Percentiles rank a stretch among this genome's conserved stretches.
Conservation (phyloP, 441 rosid genomes). For the Erodium texanum region DNA sequence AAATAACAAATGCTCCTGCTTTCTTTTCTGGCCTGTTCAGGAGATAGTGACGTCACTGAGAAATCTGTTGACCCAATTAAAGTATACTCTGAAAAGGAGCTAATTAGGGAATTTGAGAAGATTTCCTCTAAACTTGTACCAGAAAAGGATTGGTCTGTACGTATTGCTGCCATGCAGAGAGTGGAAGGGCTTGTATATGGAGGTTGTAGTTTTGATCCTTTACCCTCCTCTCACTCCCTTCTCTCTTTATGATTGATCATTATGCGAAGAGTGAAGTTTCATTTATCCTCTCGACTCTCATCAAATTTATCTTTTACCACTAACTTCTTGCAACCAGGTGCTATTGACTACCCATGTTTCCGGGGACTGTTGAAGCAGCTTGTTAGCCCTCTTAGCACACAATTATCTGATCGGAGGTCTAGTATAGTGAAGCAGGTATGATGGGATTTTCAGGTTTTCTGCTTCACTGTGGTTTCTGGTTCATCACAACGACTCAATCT, state of each 20-base stretch:
- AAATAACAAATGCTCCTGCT: no score
- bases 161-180: constrained; percentile 97
- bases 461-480: no score
- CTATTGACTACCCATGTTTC: constrained; percentile 72
- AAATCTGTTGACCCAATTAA: constrained; percentile 71
- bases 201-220: constrained; percentile 36
- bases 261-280: neutral
- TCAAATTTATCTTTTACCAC: constrained; percentile 16
- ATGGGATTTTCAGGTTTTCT: neutral
- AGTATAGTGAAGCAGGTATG: constrained; percentile 93
- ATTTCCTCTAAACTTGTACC: constrained; percentile 79
- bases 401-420: constrained; percentile 91
- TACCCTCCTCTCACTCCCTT: neutral
- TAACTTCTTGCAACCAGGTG: constrained; percentile 47
- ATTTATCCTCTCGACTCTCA: neutral
- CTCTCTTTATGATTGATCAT: neutral
- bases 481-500: neutral
- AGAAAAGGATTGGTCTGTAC: constrained; percentile 94
- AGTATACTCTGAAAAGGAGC: constrained; percentile 91
- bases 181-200: constrained; percentile 90
- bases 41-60: constrained; percentile 64
- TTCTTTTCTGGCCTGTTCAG: constrained; percentile 29
- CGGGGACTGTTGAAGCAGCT: constrained; percentile 92
- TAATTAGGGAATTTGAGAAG: constrained; percentile 87
- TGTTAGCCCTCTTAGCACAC: constrained; percentile 70